Evolutionary conservation across 169 alveolate species (phyloP), one percentile per base, ranked within the genome.

Genomic region (Cryptosporidium andersoni): DNA sequence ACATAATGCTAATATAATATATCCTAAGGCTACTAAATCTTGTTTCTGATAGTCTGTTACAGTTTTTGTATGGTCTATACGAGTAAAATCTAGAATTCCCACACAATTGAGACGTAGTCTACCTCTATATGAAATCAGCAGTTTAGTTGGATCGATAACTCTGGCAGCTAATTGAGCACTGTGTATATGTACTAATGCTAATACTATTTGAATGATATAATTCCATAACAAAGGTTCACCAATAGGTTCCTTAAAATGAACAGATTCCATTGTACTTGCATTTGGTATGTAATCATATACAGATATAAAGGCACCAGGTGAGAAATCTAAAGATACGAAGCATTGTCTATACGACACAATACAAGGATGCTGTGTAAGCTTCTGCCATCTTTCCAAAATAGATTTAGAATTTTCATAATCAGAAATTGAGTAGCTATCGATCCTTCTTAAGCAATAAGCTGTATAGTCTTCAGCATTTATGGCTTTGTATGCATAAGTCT

Each of bases 191-290:
- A 74, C 85, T 58, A 74, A 25, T 5, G 85, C 85, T 36, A 74
- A 58, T 5, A 74, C 85, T 8, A 74, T 74, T 63, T 74, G 85
- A 25, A 74, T 74, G 12, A 74, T 74, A 36, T 74, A 74, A 48
- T 74, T 74, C 85, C 85, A 74, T 16, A 74, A 62, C 45, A 74
- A 39, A n/a, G 85, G 85, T 43, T 74, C 85, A 36, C 85, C 85
- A 25, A 74, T 74, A 7, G 85, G 85, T 12, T 74, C 85, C 39
- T 74, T 74, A 42, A 74, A 74, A 48, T 74, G 85, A 14, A 74
- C 85, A 4, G 85, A 74, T n/a, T 74, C 85, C 85, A 74, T 74
- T 55, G 85, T 74, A 25, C 85, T 74, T 12, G 85, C 85, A 55
- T 74, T 74, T 16, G 85, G 85, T 37, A 74, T 74, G 40, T 74